Evolutionary conservation across 2,329 filamentous ascomycete species (phyloP), one percentile per base, ranked within the genome.

Genomic region (Clonostachys byssicola): DNA sequence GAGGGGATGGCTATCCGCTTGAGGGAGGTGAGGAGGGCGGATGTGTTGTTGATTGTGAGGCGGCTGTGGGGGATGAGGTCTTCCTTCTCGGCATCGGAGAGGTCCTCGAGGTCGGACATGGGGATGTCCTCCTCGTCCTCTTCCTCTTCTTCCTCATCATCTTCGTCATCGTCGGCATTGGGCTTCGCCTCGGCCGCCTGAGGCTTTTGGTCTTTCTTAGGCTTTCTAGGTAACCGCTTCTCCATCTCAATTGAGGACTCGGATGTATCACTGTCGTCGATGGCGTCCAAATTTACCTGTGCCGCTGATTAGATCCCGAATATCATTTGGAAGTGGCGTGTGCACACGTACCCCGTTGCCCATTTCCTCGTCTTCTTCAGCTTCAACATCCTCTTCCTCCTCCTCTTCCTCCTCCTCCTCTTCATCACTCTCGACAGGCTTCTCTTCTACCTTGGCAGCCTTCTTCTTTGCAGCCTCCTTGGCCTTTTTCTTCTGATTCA

Each of bases 11-110:
- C 54, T 64, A 95, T 90, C 57, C 92, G 89, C 61, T 88, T 87
- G 52, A 95, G 78, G 12, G 90, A 84, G 56, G 88, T 77, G 54
- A 83, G 81, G 45, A 99, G 88, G 34, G 92, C 94, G 54, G 88
- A 77, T 46, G 88, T 92, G 74, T 99, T 99, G 80, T 99, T 96
- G 73, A 97, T 97, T 46, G 92, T 96, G 55, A 96, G 85, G 58
- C 91, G 88, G 64, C 94, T 90, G 71, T 95, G 88, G 14, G 91
- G 89, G 51, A 95, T 83, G 39, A 96, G 80, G 61, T 96, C 92
- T 68, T 89, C 89, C 58, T 83, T 86, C 59, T 95, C 91, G 53
- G 89, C 88, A 17, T 88, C 89, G 46, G 88, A 73, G 30, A 84
- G 71, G 45, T 89, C 88, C 58, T 89, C 87, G 45, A 94, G 84